Base-by-base conservation (phyloP, 2,329 filamentous ascomycete species). In the Westerdykella ornata region DNA sequence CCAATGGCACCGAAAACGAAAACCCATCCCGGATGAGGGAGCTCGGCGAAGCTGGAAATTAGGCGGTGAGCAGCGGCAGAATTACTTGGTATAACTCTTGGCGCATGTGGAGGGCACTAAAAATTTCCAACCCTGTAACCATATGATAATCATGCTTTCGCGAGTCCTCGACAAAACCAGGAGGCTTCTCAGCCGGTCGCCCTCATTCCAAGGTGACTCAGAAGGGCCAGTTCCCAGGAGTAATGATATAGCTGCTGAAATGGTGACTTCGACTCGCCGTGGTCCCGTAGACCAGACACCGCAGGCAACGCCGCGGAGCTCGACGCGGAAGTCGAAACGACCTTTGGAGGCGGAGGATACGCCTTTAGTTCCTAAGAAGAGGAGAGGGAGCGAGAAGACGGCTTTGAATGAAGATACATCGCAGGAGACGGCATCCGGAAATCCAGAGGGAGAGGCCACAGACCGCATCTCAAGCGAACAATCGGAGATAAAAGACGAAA, bases 251-350 rank as follows among this genome's bases (percentile, higher is more conserved):
- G 42, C 47, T 37, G 37, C 40, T 45, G 48, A 47, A 30, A 66
- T 66, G 62, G 62, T 66, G 38, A 62, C 59, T 5, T 28, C 36
- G 5, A 65, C 60, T 19, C 56, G 61, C 42, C 52, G 57, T 44
- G 62, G 59, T 11, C 57, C 55, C 30, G 54, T 53, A 38, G 57
- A 54, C 18, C 52, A 54, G 29, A 44, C 45, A 29, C 53, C 48
- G 8, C 35, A 45, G 29, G 42, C 33, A 17, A 62, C 59, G 26
- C 57, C 53, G 37, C 49, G 44, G 31, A 59, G 55, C 40, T 56
- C 60, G 26, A 43, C 43, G 19, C 55, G 46, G 35, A 58, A 53
- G 39, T 45, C 43, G 18, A 65, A 65, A 47, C 41, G 62, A 35
- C 53, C 55, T 36, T 38, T 62, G 34, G 60, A 63, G 3, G 47